phyloP scores from a whole-genome alignment of 2,329 filamentous ascomycete species.

The Leptographium galeiforme region DNA sequence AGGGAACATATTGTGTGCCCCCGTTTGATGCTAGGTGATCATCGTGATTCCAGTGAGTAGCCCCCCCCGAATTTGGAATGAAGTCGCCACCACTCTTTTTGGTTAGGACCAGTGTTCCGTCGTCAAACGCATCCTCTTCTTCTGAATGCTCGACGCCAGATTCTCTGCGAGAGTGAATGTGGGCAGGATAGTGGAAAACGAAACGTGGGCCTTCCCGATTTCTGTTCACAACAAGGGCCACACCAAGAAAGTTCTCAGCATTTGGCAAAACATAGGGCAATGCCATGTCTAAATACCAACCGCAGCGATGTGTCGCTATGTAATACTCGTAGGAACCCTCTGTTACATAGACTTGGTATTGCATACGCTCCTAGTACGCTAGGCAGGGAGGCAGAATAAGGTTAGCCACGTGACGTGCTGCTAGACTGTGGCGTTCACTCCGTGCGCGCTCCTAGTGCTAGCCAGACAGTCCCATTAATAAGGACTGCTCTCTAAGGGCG shows the following conservation, averaged over 20 bases:
- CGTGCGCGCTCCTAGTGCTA: too few species aligned
- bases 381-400: too few species aligned
- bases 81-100: constrained; percentile 17
- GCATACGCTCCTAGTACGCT: too few species aligned
- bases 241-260: constrained; percentile 47
- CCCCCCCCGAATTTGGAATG: constrained; percentile 22
- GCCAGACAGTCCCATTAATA: too few species aligned
- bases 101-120: constrained; percentile 26
- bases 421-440: too few species aligned
- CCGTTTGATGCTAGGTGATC: constrained; percentile 42
- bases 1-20: constrained; percentile 46
- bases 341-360: too few species aligned
- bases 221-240: constrained; percentile 61
- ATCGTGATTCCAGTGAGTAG: constrained; percentile 35
- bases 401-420: too few species aligned
- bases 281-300: constrained; percentile 23
- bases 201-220: constrained; percentile 69
- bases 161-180: constrained; percentile 21
- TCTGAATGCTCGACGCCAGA: constrained; percentile 25
- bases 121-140: constrained; percentile 37
- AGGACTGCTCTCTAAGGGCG: too few species aligned
- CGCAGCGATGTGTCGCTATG: too few species aligned
- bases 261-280: constrained; percentile 32
- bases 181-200: constrained; percentile 79
- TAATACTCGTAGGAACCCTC: too few species aligned